These are phyloP conservation scores for Puccinia hordei DNA, from an alignment of 1,284 basidiomycete species.

Conservation along the genomic window DNA sequence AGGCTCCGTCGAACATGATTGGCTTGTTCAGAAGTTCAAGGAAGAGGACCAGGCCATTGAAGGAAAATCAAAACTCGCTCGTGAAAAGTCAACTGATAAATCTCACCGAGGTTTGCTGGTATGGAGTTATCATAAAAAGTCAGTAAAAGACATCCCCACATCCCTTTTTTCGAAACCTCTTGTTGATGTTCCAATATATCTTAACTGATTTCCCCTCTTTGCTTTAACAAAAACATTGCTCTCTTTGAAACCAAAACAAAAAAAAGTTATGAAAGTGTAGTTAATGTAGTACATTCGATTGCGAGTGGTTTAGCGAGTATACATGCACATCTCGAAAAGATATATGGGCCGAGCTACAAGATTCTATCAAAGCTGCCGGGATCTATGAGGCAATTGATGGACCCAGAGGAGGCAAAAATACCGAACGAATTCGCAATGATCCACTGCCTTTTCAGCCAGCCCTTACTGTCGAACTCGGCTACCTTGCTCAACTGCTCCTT, in stretches of 20 bases:
- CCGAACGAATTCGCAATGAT: constrained; percentile 28
- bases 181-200: no score
- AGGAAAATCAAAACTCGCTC: background rate
- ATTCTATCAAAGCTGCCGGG: constrained; percentile 24
- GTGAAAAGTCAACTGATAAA: constrained; percentile 14
- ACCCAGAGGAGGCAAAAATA: background rate
- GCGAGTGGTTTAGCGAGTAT: constrained; percentile 28
- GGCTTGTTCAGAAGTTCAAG: constrained; percentile 14
- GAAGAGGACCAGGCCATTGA: background rate
- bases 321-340: constrained; percentile 21
- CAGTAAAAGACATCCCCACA: background rate
- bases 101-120: constrained; percentile 29
- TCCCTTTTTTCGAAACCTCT: background rate
- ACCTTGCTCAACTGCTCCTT: constrained; percentile 11
- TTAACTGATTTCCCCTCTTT: background rate
- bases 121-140: constrained; percentile 36
- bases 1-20: constrained; percentile 31
- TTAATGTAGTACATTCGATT: constrained; percentile 39
- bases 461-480: background rate
- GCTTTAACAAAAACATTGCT: background rate
- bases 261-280: constrained; percentile 39
- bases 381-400: constrained; percentile 12
- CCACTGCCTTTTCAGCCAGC: background rate
- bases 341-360: constrained; percentile 33
- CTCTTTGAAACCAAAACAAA: background rate